Base-by-base conservation (phyloP, 305 asterid species). In the Solanum hybrid region DNA sequence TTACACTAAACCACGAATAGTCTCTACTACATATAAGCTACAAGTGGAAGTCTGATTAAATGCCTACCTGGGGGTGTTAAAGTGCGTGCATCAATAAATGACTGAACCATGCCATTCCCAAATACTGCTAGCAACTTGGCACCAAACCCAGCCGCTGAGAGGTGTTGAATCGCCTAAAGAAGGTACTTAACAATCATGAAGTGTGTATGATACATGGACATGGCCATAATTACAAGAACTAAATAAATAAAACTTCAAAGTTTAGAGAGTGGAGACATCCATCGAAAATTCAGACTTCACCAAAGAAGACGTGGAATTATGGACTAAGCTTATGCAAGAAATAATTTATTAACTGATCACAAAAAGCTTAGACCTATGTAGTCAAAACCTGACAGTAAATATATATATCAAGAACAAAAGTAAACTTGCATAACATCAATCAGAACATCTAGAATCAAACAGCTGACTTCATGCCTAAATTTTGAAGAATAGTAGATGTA, bases 91-190 rank as follows among this genome's bases (percentile, higher is more conserved):
- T 95, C 89, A 89, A 96, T 96, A 91, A 97, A 97, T 37, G 99
- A 97, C 90, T 97, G 99, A 94, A 97, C 99, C 99, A 97, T 97
- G 90, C 99, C 99, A 92, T 97, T 97, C 84, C 97, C 97, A 92
- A 97, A 97, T 88, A 97, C 96, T 57, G 98, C 99, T 87, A 97
- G 97, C 94, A 97, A 92, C 97, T 95, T 96, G 89, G 99, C 99
- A 91, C 99, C 99, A 93, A 97, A 97, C 92, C 99, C 99, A 90
- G 99, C 98, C 61, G 95, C 99, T 87, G 99, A 97, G 92, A 97
- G 99, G 93, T 95, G 89, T 79, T 97, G 98, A 91, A 96, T 96
- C 83, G 99, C 98, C 99, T 97, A 92, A 90, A 91, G 89, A 92
- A 92, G 28, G 77, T 28, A 82, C 73, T 42, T 82, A 28, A 42